phyloP scores from a whole-genome alignment of 352 stramenopile species.

The Pythium coloratum region DNA sequence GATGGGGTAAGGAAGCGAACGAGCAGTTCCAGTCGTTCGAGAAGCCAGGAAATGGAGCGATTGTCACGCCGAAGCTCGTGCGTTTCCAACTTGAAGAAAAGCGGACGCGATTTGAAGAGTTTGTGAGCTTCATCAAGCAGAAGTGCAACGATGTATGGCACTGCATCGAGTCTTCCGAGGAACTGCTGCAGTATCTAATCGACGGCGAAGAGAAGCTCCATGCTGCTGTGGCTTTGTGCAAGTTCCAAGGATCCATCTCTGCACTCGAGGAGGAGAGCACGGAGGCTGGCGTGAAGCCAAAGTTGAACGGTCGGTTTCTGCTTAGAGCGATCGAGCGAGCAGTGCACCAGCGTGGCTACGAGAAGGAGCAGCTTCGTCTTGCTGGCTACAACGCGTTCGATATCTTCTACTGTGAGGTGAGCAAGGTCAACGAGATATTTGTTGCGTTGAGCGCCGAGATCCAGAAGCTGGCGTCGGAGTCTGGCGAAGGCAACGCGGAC shows the following conservation, averaged over 20 bases:
- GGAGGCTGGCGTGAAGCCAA: slow-evolving; percentile 24
- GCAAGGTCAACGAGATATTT: slow-evolving; percentile 75
- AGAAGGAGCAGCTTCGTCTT: slow-evolving; percentile 74
- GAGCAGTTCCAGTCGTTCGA: slow-evolving; percentile 21
- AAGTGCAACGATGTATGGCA: slow-evolving; percentile 64
- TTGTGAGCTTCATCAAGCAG: slow-evolving; percentile 66
- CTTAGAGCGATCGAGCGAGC: slow-evolving; percentile 75
- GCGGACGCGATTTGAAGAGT: slow-evolving; percentile 48
- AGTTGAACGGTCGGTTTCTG: slow-evolving; percentile 58
- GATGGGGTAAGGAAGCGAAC: slow-evolving; percentile 56
- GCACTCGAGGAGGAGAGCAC: slow-evolving; percentile 30
- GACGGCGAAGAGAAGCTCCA: slow-evolving; percentile 81
- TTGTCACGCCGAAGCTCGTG: slow-evolving; percentile 80
- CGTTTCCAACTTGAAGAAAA: slow-evolving; percentile 87
- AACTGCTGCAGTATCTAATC: slow-evolving; percentile 51
- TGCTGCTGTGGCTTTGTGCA: slow-evolving; percentile 70
- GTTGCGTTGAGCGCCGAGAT: slow-evolving; percentile 53
- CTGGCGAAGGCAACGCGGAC: slow-evolving; percentile 58
- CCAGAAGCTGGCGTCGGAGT: slow-evolving; percentile 46
- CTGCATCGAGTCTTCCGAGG: slow-evolving; percentile 49
- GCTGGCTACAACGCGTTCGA: slow-evolving; percentile 87
- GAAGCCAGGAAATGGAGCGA: slow-evolving; percentile 15
- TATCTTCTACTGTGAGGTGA: slow-evolving; percentile 88
- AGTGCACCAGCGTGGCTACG: slow-evolving; percentile 71
- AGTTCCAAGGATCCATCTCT: slow-evolving; percentile 69